Conservation (phyloP, 2,329 filamentous ascomycete species). For the Alternaria sp. region DNA sequence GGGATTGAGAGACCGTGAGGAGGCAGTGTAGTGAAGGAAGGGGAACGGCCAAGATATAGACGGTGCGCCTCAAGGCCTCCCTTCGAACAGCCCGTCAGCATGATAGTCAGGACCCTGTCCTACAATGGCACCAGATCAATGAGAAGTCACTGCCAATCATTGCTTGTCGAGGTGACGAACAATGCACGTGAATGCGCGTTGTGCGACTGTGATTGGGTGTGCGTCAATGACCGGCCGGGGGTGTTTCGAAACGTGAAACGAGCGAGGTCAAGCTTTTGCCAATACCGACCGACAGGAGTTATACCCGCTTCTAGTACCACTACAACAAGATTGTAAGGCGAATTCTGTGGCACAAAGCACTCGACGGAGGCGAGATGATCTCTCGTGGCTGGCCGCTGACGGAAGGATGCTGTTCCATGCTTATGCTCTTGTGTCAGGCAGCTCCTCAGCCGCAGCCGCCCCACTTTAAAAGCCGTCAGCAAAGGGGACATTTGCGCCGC, state of each 20-base stretch:
- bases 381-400: background rate
- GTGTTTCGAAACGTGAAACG: conserved; percentile 42
- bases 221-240: conserved; percentile 2
- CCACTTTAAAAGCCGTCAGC: conserved; percentile 1
- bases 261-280: conserved; percentile 32
- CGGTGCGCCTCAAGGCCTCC: conserved; percentile 15
- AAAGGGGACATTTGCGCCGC: conserved; percentile 5
- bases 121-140: conserved; percentile 3
- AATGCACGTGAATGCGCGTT: conserved; percentile 22
- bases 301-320: conserved; percentile 7
- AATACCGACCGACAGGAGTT: conserved; percentile 15
- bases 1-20: conserved; percentile 20
- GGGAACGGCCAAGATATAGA: conserved; percentile 22
- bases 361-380: background rate
- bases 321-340: conserved; percentile 2
- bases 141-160: conserved; percentile 23
- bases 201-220: conserved; percentile 27
- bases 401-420: conserved; percentile 2
- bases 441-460: background rate
- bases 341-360: background rate
- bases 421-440: background rate
- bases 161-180: background rate
- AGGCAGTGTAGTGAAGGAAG: conserved; percentile 22
- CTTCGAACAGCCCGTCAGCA: conserved; percentile 4
- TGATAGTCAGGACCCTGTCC: conserved; percentile 1